A percentile compares a stretch with the other conserved stretches of the same genome.
Evolutionary conservation across 768 basidiomycete species (phyloP).

Genomic region (Gloeophyllum trabeum): DNA sequence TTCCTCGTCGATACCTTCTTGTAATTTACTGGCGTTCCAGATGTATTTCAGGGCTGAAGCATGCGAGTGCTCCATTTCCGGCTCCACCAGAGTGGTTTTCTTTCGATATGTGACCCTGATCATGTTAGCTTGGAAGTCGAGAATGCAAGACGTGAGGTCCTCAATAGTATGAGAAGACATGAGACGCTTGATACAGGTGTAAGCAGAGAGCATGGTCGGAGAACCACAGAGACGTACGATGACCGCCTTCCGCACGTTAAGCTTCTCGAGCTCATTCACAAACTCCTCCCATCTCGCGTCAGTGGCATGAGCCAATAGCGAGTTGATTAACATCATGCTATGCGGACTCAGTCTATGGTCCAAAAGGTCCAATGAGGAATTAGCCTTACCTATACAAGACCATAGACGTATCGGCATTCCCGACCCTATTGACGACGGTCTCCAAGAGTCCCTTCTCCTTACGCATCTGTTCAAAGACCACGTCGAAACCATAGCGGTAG

Average conservation of each 20-base stretch:
- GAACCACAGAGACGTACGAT: slow-evolving; percentile 38
- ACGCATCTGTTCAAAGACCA: slow-evolving; percentile 76
- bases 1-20: slow-evolving; percentile 36
- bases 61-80: slow-evolving; percentile 49
- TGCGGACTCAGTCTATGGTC: slow-evolving; percentile 2
- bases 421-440: slow-evolving; percentile 71
- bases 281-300: slow-evolving; percentile 75
- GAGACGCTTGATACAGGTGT: slow-evolving; percentile 38
- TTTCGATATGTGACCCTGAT: slow-evolving; percentile 69
- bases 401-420: slow-evolving; percentile 79
- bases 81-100: slow-evolving; percentile 70
- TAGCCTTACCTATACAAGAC: slow-evolving; percentile 59
- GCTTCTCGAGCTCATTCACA: slow-evolving; percentile 56
- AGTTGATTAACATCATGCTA: slow-evolving; percentile 88
- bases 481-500: slow-evolving; percentile 74
- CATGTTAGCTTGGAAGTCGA: slow-evolving; percentile 84
- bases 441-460: slow-evolving; percentile 61
- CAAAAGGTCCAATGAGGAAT: background rate
- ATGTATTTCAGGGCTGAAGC: slow-evolving; percentile 47
- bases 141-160: slow-evolving; percentile 72
- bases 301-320: slow-evolving; percentile 68
- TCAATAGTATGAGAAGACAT: slow-evolving; percentile 78
- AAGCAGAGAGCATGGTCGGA: background rate
- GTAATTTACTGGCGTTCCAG: slow-evolving; percentile 52
- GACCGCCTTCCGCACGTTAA: slow-evolving; percentile 75